A percentile compares a stretch with the other conserved stretches of the same genome.
These are phyloP conservation scores for Scutellaria minor DNA, from an alignment of 257 asterid species.

Conservation along the genomic window DNA sequence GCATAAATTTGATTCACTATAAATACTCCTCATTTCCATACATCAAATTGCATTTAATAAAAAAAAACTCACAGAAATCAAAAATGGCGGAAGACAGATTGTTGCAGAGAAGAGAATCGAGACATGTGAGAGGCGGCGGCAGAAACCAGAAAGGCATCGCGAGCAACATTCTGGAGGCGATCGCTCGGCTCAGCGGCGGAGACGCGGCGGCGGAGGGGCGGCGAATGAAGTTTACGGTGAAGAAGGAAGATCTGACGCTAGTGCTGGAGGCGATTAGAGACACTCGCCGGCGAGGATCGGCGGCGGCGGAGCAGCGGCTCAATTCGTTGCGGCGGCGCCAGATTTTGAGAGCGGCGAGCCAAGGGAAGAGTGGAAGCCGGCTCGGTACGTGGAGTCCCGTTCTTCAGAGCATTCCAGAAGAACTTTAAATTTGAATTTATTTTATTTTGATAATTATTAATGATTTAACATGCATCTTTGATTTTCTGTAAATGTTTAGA, in stretches of 20 bases:
- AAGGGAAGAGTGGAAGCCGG: slow-evolving; percentile 7
- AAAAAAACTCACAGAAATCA: not conserved
- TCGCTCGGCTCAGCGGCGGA: slow-evolving; percentile 29
- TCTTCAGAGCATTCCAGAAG: slow-evolving; percentile 61
- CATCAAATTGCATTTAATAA: not conserved
- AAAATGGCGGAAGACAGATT: slow-evolving; percentile 40
- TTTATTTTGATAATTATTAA: too few relatives aligned
- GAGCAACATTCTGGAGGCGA: slow-evolving; percentile 42
- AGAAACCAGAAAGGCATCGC: slow-evolving; percentile 39
- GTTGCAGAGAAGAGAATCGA: slow-evolving; percentile 37
- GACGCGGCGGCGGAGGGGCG: slow-evolving; percentile 30
- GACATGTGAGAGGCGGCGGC: slow-evolving; percentile 25
- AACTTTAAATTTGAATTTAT: not conserved
- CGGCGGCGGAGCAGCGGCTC: slow-evolving; percentile 49
- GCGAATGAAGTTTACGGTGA: slow-evolving; percentile 52
- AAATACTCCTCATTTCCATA: slow-evolving; percentile 23
- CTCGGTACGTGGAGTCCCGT: slow-evolving; percentile 48
- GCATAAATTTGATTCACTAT: slow-evolving; percentile 22
- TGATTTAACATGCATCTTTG: too few relatives aligned
- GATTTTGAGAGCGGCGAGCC: not conserved
- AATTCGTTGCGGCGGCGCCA: slow-evolving; percentile 45
- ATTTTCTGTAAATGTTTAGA: too few relatives aligned
- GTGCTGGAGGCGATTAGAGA: slow-evolving; percentile 44
- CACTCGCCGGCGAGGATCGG: slow-evolving; percentile 16
- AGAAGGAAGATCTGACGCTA: slow-evolving; percentile 49